Conservation (phyloP, 2,329 filamentous ascomycete genomes). For the Helotiales sp. region DNA sequence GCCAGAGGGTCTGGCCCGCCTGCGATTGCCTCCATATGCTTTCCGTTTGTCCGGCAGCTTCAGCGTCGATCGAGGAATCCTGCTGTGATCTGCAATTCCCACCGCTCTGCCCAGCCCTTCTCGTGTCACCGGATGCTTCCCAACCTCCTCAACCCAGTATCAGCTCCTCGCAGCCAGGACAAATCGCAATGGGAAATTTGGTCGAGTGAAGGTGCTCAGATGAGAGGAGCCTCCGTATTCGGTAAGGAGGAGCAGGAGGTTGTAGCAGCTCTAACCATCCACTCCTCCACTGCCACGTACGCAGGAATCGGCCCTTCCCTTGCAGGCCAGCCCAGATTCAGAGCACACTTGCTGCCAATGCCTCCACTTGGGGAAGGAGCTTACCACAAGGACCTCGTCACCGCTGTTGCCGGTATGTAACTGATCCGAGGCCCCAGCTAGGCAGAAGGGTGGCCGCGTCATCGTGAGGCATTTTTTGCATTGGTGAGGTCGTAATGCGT, state of each 20-base stretch:
- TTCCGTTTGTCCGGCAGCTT: too few relatives aligned
- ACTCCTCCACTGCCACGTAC: not conserved
- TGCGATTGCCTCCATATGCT: not conserved
- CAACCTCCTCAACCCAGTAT: not conserved
- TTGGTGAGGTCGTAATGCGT: too few relatives aligned
- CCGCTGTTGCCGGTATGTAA: not conserved
- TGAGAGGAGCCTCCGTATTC: not conserved
- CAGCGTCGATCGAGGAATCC: too few relatives aligned
- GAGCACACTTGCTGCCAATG: not conserved
- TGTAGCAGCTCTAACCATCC: not conserved
- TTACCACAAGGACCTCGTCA: not conserved
- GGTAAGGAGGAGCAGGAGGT: not conserved
- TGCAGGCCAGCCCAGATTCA: not conserved
- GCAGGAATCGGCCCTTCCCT: not conserved
- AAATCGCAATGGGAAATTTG: not conserved
- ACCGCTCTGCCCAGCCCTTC: too few relatives aligned
- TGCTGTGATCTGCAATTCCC: too few relatives aligned
- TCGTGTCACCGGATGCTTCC: too few relatives aligned
- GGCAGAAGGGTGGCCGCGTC: not conserved
- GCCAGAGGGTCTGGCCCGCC: not conserved
- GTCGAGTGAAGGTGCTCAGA: not conserved
- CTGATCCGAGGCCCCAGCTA: not conserved
- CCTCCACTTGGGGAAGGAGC: not conserved
- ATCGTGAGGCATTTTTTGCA: slow-evolving; percentile 1
- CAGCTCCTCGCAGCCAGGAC: not conserved